Conservation (phyloP, 352 stramenopile genomes). For the Globisporangium megalacanthum region DNA sequence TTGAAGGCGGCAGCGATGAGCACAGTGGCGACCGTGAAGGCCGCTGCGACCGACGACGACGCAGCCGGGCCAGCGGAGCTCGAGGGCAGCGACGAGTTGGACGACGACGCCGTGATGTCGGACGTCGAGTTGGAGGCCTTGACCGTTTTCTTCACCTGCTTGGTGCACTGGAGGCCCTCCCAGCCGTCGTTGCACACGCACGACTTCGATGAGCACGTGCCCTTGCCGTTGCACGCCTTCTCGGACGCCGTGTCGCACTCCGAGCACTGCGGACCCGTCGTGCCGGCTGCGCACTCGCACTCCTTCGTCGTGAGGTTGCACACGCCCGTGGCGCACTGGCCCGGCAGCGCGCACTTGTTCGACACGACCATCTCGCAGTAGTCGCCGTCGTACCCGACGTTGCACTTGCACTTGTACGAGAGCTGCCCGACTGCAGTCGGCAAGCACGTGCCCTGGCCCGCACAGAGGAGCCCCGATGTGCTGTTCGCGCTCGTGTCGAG, state of each 20-base stretch:
- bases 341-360: slow-evolving; percentile 64
- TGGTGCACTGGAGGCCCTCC: too few species aligned
- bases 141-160: too few species aligned
- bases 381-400: slow-evolving; percentile 71
- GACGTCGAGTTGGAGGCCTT: too few species aligned
- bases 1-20: too few species aligned
- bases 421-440: slow-evolving; percentile 34
- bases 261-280: slow-evolving; percentile 61
- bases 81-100: too few species aligned
- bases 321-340: slow-evolving; percentile 54
- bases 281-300: slow-evolving; percentile 60
- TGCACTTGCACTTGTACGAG: slow-evolving; percentile 62
- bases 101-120: too few species aligned
- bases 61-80: too few species aligned
- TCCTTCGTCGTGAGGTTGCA: slow-evolving; percentile 59
- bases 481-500: slow-evolving; percentile 45
- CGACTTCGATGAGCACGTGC: too few species aligned
- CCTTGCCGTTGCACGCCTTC: slow-evolving; percentile 55
- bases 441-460: slow-evolving; percentile 59
- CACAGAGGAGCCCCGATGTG: slow-evolving; percentile 66
- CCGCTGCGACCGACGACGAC: too few species aligned
- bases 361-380: slow-evolving; percentile 73
- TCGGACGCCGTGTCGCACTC: slow-evolving; percentile 51
- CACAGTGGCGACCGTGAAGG: too few species aligned
- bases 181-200: too few species aligned